phyloP scores from a whole-genome alignment of 495 filamentous ascomycete species.

The Talaromyces trachyspermus region DNA sequence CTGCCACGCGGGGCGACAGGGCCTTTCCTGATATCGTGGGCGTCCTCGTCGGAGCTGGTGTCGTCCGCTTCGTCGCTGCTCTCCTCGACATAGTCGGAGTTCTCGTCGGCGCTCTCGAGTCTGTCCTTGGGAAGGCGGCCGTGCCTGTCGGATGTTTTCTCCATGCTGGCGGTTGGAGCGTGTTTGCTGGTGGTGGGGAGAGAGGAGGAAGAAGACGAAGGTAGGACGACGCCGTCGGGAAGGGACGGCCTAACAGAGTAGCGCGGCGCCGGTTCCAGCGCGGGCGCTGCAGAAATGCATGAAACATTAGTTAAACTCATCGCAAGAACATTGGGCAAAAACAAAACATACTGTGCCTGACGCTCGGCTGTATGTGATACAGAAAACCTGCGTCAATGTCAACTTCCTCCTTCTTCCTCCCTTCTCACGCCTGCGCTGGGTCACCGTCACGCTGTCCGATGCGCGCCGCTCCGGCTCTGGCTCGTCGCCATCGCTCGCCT shows the following conservation, averaged over 20 bases:
- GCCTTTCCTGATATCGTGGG: conserved; percentile 16
- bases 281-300: no score
- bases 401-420: conserved; percentile 6
- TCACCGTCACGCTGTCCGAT: conserved; percentile 9
- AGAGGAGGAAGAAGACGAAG: no score
- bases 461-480: conserved; percentile 6
- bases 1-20: conserved; percentile 20
- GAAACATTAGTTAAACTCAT: no score
- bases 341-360: no score
- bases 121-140: conserved; percentile 70
- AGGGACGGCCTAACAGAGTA: no score
- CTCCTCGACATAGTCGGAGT: conserved; percentile 30
- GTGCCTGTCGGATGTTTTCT: conserved; percentile 21
- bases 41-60: conserved; percentile 45
- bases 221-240: no score
- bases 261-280: no score
- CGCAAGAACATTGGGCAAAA: no score
- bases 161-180: no score
- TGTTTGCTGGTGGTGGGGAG: no score
- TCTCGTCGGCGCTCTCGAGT: conserved; percentile 53
- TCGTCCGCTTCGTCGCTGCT: conserved; percentile 44
- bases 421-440: neutral
- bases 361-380: conserved; percentile 14
- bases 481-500: conserved; percentile 3
- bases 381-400: conserved; percentile 14